phyloP scores from a whole-genome alignment of 2,329 filamentous ascomycete species.

The Daldinia sp. region DNA sequence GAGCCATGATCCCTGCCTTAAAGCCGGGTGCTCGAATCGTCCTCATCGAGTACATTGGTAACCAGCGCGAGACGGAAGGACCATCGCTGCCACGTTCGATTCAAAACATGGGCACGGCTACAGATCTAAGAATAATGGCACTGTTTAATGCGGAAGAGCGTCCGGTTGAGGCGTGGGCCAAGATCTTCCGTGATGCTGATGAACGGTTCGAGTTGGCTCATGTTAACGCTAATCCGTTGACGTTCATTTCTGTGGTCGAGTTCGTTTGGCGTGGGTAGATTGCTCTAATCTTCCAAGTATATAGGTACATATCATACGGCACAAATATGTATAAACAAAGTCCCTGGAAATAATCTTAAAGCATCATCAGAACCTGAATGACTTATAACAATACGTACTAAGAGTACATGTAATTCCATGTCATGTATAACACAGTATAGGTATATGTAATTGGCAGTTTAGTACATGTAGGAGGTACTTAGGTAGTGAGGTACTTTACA shows the following conservation, averaged over 20 bases:
- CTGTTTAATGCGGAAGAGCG: slow-evolving; percentile 63
- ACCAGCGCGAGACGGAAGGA: slow-evolving; percentile 48
- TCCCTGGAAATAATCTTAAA: neutral
- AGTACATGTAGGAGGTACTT: no score
- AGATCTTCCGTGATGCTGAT: slow-evolving; percentile 60
- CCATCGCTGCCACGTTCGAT: slow-evolving; percentile 52
- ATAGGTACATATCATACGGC: neutral
- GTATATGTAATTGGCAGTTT: no score
- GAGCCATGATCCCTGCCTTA: slow-evolving; percentile 58
- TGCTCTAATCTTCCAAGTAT: no score
- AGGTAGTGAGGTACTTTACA: no score
- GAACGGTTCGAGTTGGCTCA: slow-evolving; percentile 58
- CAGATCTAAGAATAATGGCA: slow-evolving; percentile 64
- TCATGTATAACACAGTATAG: no score
- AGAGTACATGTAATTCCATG: no score
- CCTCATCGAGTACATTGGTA: slow-evolving; percentile 56
- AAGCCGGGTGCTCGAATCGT: slow-evolving; percentile 58
- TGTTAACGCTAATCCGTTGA: slow-evolving; percentile 53
- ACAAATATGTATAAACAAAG: neutral
- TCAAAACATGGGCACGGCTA: slow-evolving; percentile 56
- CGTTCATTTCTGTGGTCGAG: slow-evolving; percentile 55
- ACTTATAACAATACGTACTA: neutral
- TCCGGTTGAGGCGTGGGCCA: slow-evolving; percentile 59
- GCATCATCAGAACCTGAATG: neutral
- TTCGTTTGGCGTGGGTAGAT: slow-evolving; percentile 53